Conservation (phyloP, 495 filamentous ascomycete species). For the Corynascus novoguineensis region DNA sequence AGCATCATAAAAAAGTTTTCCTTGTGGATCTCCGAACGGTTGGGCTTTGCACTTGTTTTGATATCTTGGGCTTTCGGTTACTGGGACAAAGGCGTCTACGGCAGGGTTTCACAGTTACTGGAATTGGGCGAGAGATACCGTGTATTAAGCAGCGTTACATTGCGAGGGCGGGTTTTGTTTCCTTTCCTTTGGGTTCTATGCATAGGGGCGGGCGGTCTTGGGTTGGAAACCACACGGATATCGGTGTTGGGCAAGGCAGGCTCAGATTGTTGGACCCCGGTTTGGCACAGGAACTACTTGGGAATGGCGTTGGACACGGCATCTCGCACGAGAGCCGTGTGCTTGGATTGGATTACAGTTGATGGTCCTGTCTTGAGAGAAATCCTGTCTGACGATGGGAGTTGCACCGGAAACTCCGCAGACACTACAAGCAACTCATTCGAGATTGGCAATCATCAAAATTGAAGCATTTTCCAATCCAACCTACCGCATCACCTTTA, state of each 20-base stretch:
- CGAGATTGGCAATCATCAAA: conserved; percentile 18
- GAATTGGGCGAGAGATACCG: conserved; percentile 19
- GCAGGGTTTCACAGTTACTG: conserved; percentile 20
- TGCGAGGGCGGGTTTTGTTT: conserved; percentile 33
- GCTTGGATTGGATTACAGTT: conserved; percentile 8
- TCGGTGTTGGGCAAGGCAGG: conserved; percentile 11
- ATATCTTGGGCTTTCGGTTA: conserved; percentile 25
- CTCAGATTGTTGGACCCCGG: conserved; percentile 14
- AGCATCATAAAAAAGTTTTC: conserved; percentile 48
- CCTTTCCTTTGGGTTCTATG: conserved; percentile 34
- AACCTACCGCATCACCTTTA: background rate
- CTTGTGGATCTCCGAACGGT: conserved; percentile 13
- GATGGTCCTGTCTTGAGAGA: conserved; percentile 24
- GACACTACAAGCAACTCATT: conserved; percentile 4
- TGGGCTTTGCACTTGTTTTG: conserved; percentile 27
- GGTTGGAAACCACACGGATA: conserved; percentile 11
- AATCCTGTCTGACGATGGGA: conserved; percentile 15
- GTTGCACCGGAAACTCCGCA: background rate
- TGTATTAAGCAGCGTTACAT: conserved; percentile 33
- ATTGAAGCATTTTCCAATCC: conserved; percentile 12
- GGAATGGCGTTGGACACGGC: conserved; percentile 20
- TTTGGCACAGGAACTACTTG: conserved; percentile 7
- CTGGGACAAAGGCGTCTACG: conserved; percentile 26
- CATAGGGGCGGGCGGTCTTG: conserved; percentile 17
- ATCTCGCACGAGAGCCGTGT: conserved; percentile 8